Evolutionary conservation across 805 yeast species (phyloP), one percentile per base, ranked within the genome.

Genomic region (Kockiozyma suomiensis): DNA sequence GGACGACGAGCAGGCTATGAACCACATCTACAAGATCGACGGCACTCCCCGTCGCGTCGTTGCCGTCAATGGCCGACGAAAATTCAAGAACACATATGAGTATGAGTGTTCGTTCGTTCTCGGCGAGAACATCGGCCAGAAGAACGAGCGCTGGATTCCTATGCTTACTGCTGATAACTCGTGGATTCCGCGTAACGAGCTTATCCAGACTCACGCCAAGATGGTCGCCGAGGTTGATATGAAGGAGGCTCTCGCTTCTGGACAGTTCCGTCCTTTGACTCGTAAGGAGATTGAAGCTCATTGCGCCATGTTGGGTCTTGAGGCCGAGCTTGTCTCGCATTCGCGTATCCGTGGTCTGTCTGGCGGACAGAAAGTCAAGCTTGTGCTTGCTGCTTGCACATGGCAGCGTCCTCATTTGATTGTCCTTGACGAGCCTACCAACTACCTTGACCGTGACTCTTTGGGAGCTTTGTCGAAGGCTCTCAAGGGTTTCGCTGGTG

Each of bases 381-480:
- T 94, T 79, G 99, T 94, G 75, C 83, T 94, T 75, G 99, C 99
- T 81, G 99, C 98, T 81, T 90, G 98, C 87, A 92, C 98, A 64
- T 94, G 99, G 99, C 97, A 93, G 85, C 93, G 98, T 86, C 99
- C 99, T 78, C 99, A 94, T 79, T 85, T 94, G 84, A 92, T 94
- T 74, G 99, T 94, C 73, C 88, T 94, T 80, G 99, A 94, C 84
- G 99, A 93, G 85, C 99, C 99, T 82, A 94, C 99, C 75, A 93
- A 93, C 84, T 94, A 93, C 82, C 85, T 93, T 84, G 99, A 93
- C 81, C 87, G 99, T 83, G 99, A 94, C 82, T 94, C 99, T 70
- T 86, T 94, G 77, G 99, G 99, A 78, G 99, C 99, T 79, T 86
- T 94, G 78, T 93, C 99, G 67, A 92, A 91, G 86, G 99, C 99